Conservation (phyloP, 495 filamentous ascomycete species). For the Beverwykella pulmonaria region DNA sequence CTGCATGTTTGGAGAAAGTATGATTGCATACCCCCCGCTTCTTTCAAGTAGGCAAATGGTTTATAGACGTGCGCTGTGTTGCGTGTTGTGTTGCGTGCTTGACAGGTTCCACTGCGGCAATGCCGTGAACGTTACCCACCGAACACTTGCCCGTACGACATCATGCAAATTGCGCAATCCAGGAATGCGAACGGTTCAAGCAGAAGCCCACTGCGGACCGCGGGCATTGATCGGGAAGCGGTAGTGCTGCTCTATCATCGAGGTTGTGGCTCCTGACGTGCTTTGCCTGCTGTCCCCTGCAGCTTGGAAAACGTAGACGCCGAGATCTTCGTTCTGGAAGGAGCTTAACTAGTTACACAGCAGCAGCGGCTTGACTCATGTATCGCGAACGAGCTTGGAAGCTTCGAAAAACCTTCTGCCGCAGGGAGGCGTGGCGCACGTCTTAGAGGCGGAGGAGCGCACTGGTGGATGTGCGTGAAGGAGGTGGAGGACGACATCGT, state of each 20-base stretch:
- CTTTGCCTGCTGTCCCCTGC: too few relatives aligned
- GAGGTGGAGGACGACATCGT: not conserved
- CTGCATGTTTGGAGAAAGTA: too few relatives aligned
- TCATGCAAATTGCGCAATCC: not conserved
- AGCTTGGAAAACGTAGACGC: too few relatives aligned
- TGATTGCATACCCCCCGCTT: too few relatives aligned
- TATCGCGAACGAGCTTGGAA: not conserved
- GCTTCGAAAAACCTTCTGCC: not conserved
- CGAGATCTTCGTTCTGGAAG: constrained; percentile 2
- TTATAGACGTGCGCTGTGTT: not conserved
- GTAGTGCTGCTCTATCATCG: too few relatives aligned
- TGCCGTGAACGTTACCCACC: not conserved
- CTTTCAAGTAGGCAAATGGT: not conserved
- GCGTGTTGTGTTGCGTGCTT: not conserved
- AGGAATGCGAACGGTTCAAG: not conserved
- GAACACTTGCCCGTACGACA: not conserved
- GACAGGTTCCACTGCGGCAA: not conserved
- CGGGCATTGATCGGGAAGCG: not conserved
- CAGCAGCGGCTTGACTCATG: not conserved
- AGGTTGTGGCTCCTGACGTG: too few relatives aligned
- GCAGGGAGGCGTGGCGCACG: not conserved
- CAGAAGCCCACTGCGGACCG: not conserved
- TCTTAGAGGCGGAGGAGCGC: not conserved
- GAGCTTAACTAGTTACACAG: constrained; percentile 10
- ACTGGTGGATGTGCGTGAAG: not conserved